A percentile compares a stretch with the other conserved stretches of the same genome.
Conservation (phyloP, 306 rosid genomes). For the Parietaria judaica region DNA sequence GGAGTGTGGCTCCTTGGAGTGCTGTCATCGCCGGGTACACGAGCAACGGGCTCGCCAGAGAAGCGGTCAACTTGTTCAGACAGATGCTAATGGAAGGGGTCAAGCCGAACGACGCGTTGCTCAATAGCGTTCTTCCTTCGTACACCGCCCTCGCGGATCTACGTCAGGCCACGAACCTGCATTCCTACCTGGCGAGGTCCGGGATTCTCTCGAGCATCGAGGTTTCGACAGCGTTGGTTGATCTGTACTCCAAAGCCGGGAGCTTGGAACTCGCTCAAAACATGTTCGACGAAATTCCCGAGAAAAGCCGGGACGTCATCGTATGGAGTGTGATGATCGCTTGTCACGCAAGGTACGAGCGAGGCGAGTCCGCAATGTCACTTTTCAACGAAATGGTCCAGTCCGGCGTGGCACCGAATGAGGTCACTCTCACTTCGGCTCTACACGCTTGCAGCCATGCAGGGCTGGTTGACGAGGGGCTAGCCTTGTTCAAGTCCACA, state of each 20-base stretch:
- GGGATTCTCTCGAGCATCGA: constrained; percentile 58
- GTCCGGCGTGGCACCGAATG: constrained; percentile 37
- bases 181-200: constrained; percentile 43
- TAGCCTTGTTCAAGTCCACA: constrained; percentile 20
- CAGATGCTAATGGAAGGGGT: constrained; percentile 51
- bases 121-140: constrained; percentile 68
- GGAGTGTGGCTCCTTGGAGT: constrained; percentile 70
- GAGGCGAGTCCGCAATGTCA: constrained; percentile 56
- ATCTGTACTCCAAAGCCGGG: constrained; percentile 68
- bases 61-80: constrained; percentile 55
- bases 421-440: constrained; percentile 70
- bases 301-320: constrained; percentile 48
- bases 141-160: constrained; percentile 67
- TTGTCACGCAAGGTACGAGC: constrained; percentile 70
- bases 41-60: constrained; percentile 52
- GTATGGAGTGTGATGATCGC: constrained; percentile 71
- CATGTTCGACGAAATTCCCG: constrained; percentile 45
- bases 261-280: constrained; percentile 50
- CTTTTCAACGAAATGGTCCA: constrained; percentile 19
- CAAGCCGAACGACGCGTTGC: constrained; percentile 52
- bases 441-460: constrained; percentile 91
- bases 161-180: constrained; percentile 59
- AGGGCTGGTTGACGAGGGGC: constrained; percentile 26
- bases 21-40: constrained; percentile 59
- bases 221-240: constrained; percentile 65